These are phyloP conservation scores for Arthrobotrys megalospora DNA, from an alignment of 2,329 filamentous ascomycete species.

Conservation along the genomic window DNA sequence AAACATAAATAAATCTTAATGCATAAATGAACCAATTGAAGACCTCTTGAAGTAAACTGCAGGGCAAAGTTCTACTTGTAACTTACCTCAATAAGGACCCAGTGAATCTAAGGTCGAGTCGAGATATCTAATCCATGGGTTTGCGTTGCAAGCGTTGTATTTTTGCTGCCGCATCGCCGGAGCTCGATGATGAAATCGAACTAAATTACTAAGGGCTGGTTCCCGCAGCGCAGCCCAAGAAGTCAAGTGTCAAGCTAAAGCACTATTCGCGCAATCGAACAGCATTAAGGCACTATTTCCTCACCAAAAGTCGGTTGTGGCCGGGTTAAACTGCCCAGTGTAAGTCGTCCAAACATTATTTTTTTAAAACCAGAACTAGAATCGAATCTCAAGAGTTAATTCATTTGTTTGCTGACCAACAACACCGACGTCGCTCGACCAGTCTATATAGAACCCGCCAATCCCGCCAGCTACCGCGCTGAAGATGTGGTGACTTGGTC, in stretches of 20 bases:
- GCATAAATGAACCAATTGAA: no score
- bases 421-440: slow-evolving; percentile 32
- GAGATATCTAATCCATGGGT: not conserved
- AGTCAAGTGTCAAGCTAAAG: not conserved
- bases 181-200: slow-evolving; percentile 25
- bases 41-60: no score
- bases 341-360: not conserved
- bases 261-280: slow-evolving; percentile 15
- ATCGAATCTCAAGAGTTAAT: not conserved
- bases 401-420: slow-evolving; percentile 32
- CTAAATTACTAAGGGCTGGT: not conserved
- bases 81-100: no score
- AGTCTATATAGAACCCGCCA: slow-evolving; percentile 19
- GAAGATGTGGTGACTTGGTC: slow-evolving; percentile 31
- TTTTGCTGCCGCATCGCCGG: slow-evolving; percentile 25
- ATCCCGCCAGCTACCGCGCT: slow-evolving; percentile 22
- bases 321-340: not conserved
- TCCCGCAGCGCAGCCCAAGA: slow-evolving; percentile 17
- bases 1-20: no score
- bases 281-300: slow-evolving; percentile 17
- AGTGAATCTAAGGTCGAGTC: no score
- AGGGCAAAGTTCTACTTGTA: no score
- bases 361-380: not conserved
- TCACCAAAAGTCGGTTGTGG: not conserved
- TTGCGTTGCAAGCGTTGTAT: slow-evolving; percentile 5